Evolutionary conservation across 768 basidiomycete species (phyloP).

Genomic region (Zangia roseola): DNA sequence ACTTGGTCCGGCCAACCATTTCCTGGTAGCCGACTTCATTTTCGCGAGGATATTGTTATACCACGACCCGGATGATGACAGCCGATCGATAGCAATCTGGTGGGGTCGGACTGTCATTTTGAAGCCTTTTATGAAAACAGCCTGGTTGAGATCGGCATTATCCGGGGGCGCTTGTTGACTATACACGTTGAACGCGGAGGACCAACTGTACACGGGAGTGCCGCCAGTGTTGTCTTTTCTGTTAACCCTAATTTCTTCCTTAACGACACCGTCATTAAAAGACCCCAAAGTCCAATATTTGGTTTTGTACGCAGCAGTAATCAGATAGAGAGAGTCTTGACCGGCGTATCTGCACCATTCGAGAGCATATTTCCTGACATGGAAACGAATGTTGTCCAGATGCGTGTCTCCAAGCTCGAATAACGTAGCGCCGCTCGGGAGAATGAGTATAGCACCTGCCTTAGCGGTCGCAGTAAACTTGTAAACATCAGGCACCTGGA

Average conservation of each 20-base stretch:
- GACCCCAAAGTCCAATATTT: slow-evolving; percentile 25
- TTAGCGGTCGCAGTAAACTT: background rate
- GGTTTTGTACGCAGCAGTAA: slow-evolving; percentile 28
- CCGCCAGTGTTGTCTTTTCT: too few relatives aligned
- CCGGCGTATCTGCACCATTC: slow-evolving; percentile 27
- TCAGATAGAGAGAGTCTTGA: slow-evolving; percentile 20
- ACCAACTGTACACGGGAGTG: background rate
- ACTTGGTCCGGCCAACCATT: too few relatives aligned
- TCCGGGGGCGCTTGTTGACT: too few relatives aligned
- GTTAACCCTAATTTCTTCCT: too few relatives aligned
- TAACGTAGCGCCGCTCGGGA: slow-evolving; percentile 27
- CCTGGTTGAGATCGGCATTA: slow-evolving; percentile 8
- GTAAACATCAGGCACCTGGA: background rate
- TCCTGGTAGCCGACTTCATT: too few relatives aligned
- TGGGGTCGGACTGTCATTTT: slow-evolving; percentile 2
- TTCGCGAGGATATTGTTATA: too few relatives aligned
- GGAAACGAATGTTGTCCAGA: background rate
- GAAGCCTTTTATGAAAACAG: slow-evolving; percentile 17
- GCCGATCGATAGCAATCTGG: too few relatives aligned
- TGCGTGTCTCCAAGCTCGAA: slow-evolving; percentile 16
- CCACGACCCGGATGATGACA: too few relatives aligned
- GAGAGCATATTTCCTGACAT: slow-evolving; percentile 14
- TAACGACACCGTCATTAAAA: background rate
- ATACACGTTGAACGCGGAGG: background rate
- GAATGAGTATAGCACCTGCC: slow-evolving; percentile 28